These are phyloP conservation scores for Irpex lacteus DNA, from an alignment of 1,284 basidiomycete species.

Conservation along the genomic window DNA sequence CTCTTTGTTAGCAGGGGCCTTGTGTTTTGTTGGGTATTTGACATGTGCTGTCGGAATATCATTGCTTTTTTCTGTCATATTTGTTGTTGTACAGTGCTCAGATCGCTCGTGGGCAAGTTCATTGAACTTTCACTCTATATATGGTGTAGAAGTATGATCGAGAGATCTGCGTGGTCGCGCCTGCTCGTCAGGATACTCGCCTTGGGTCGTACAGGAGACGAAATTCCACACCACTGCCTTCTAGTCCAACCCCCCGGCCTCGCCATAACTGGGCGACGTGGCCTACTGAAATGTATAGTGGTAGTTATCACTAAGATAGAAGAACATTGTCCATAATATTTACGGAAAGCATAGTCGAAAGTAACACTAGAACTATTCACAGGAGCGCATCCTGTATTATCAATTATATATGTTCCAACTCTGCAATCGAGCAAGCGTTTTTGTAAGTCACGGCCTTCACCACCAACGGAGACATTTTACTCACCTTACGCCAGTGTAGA, in stretches of 20 bases:
- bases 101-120: too few species aligned
- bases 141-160: too few species aligned
- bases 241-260: too few species aligned
- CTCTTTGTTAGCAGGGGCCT: not conserved
- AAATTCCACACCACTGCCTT: too few species aligned
- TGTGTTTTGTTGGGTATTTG: not conserved
- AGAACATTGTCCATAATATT: slow-evolving; percentile 15
- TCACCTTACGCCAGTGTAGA: slow-evolving; percentile 76
- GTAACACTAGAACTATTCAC: slow-evolving; percentile 11
- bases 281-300: too few species aligned
- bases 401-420: slow-evolving; percentile 41
- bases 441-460: slow-evolving; percentile 5
- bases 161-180: too few species aligned
- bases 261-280: too few species aligned
- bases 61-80: not conserved
- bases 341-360: slow-evolving; percentile 13
- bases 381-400: slow-evolving; percentile 19
- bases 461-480: slow-evolving; percentile 22
- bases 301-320: not conserved
- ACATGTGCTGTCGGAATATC: not conserved
- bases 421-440: slow-evolving; percentile 18
- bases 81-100: too few species aligned
- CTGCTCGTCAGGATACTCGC: too few species aligned
- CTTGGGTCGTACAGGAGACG: too few species aligned
- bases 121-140: too few species aligned